These are phyloP conservation scores for Mucor irregularis DNA, from an alignment of 371 early-diverging fungal genomes.

Conservation along the genomic window DNA sequence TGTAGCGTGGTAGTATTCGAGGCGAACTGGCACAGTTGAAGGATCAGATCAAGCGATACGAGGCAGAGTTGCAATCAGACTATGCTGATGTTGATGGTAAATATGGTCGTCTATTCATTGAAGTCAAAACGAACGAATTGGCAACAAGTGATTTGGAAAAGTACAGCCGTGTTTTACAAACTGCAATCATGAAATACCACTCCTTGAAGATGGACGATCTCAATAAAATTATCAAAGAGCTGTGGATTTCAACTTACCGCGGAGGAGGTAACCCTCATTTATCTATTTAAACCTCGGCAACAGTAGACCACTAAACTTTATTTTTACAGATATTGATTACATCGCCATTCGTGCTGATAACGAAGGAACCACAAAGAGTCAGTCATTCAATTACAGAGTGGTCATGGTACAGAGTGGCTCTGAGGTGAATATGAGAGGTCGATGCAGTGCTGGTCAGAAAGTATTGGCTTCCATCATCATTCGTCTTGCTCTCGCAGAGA, in stretches of 20 bases:
- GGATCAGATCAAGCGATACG: conserved; percentile 59
- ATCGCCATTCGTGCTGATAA: conserved; percentile 93
- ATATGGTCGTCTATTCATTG: conserved; percentile 67
- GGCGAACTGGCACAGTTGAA: conserved; percentile 91
- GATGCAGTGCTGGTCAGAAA: conserved; percentile 99
- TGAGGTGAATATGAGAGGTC: conserved; percentile 97
- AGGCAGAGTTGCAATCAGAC: conserved; percentile 70
- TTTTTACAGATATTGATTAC: conserved; percentile 84
- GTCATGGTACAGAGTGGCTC: conserved; percentile 95
- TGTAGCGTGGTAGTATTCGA: conserved; percentile 66
- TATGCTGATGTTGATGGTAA: conserved; percentile 76
- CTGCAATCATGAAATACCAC: conserved; percentile 96
- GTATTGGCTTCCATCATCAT: conserved; percentile 97
- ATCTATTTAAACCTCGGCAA: no score
- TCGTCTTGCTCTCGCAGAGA: conserved; percentile 96
- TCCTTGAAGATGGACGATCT: conserved; percentile 97
- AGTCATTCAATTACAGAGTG: conserved; percentile 93
- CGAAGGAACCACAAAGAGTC: conserved; percentile 64
- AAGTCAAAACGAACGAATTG: conserved; percentile 78
- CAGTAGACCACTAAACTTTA: background rate
- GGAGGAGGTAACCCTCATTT: conserved; percentile 77
- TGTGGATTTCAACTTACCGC: conserved; percentile 98
- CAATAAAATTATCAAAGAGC: conserved; percentile 94
- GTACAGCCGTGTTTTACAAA: conserved; percentile 85
- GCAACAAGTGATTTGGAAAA: conserved; percentile 83